These are phyloP conservation scores for Globisporangium middletonii DNA, from an alignment of 352 stramenopile species.

Conservation along the genomic window DNA sequence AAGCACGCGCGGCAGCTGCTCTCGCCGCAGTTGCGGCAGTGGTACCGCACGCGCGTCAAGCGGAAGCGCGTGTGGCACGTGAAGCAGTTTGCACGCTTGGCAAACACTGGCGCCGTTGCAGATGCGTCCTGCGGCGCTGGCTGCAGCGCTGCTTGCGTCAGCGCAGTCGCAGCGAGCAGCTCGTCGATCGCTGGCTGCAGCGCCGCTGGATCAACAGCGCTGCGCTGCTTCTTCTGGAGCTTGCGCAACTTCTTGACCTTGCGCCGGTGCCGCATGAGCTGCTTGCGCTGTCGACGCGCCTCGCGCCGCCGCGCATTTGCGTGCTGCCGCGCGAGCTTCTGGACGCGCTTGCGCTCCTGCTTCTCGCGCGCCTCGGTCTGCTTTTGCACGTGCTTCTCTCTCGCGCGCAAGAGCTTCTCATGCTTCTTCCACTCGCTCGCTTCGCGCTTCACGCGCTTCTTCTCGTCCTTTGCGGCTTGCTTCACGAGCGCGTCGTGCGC, in stretches of 20 bases:
- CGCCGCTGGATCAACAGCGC: constrained; percentile 1
- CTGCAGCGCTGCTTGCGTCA: neutral
- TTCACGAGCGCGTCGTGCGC: constrained; percentile 5
- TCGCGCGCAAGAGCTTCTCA: constrained; percentile 16
- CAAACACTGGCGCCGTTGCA: constrained; percentile 19
- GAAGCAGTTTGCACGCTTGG: constrained; percentile 27
- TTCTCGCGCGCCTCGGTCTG: constrained; percentile 7
- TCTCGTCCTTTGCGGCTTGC: constrained; percentile 8
- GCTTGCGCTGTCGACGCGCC: constrained; percentile 6
- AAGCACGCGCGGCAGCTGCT: constrained; percentile 54
- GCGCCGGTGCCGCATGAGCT: constrained; percentile 8
- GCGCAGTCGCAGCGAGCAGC: constrained; percentile 3
- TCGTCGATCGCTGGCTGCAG: constrained; percentile 4
- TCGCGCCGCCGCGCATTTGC: constrained; percentile 11
- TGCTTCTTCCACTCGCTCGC: constrained; percentile 14
- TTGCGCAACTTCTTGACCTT: constrained; percentile 9
- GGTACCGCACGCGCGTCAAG: constrained; percentile 32
- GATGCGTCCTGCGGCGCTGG: neutral
- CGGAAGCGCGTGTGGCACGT: constrained; percentile 40
- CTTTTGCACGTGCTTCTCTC: constrained; percentile 12
- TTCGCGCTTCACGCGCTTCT: constrained; percentile 8
- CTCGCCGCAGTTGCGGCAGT: constrained; percentile 61
- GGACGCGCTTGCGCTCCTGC: constrained; percentile 13
- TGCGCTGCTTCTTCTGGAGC: constrained; percentile 10
- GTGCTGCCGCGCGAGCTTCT: constrained; percentile 22